These are phyloP conservation scores for Cutaneotrichosporon cavernicola DNA, from an alignment of 1,284 basidiomycete species.

Conservation along the genomic window DNA sequence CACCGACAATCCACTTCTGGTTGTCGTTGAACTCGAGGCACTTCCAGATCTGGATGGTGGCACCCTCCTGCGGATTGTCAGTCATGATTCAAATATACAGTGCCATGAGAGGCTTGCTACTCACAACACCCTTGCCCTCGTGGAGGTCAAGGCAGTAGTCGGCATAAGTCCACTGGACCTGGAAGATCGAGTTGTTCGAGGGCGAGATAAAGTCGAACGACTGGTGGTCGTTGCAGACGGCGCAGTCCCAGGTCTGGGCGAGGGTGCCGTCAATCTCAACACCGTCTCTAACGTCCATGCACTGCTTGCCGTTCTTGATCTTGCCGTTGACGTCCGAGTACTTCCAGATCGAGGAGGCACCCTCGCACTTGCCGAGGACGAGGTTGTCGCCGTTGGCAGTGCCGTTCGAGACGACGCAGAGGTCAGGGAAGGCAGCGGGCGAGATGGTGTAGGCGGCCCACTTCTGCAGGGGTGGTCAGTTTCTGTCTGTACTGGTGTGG, in stretches of 20 bases:
- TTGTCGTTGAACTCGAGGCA: slow-evolving; percentile 42
- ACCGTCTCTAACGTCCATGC: slow-evolving; percentile 43
- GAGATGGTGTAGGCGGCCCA: slow-evolving; percentile 29
- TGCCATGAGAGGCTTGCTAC: slow-evolving; percentile 2
- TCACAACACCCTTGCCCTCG: slow-evolving; percentile 34
- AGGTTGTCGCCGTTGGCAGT: slow-evolving; percentile 35
- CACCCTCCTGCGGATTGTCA: slow-evolving; percentile 5
- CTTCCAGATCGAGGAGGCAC: slow-evolving; percentile 16
- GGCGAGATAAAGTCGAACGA: slow-evolving; percentile 27
- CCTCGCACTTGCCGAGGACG: slow-evolving; percentile 37
- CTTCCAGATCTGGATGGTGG: slow-evolving; percentile 42
- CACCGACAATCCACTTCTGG: slow-evolving; percentile 43
- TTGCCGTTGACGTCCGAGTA: slow-evolving; percentile 35
- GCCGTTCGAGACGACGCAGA: slow-evolving; percentile 38
- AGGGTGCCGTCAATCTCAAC: slow-evolving; percentile 38
- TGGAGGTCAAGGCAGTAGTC: slow-evolving; percentile 43
- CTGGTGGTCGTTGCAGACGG: slow-evolving; percentile 41
- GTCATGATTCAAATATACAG: background rate
- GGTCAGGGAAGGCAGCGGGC: slow-evolving; percentile 31
- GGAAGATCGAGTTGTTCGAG: slow-evolving; percentile 14
- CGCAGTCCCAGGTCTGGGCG: slow-evolving; percentile 44
- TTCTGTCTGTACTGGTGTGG: background rate
- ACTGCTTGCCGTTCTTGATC: slow-evolving; percentile 34
- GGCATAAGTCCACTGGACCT: slow-evolving; percentile 35
- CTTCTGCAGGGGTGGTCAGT: slow-evolving; percentile 9